Base-by-base conservation (phyloP, 2,329 filamentous ascomycete genomes). In the Alternaria ventricosa region DNA sequence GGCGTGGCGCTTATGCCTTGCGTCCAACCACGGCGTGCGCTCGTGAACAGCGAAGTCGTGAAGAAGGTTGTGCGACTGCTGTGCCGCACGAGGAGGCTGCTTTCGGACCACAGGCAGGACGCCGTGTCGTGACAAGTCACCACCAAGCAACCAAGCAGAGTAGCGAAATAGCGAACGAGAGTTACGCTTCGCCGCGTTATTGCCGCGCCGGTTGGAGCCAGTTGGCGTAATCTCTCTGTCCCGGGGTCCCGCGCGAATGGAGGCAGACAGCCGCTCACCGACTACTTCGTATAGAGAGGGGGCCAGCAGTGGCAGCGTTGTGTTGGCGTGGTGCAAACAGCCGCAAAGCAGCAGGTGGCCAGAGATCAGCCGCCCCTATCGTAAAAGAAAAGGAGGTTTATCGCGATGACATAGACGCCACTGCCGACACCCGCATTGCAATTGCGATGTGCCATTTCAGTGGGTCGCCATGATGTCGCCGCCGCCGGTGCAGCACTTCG, bases 171-270 rank as follows among this genome's bases (percentile, higher is more conserved):
- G 28, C 30, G 30, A 53, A 33, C 30, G 36, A 33, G 22, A 15
- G 28, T 53, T 53, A 57, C 44, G 44, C 50, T 45, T 50, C 45
- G 50, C 63, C 50, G 55, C 50, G 45, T 45, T 59, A 54, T 59
- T 57, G 63, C 63, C 63, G 60, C 63, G 63, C 55, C 46, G 27
- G 55, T 65, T 65, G 51, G 63, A 44, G 13, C 10, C 28, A 6
- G 41, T 63, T 65, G 60, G 63, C 60, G 59, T 28, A 65, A 65
- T 65, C 43, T 65, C 43, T 59, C 46, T 44, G 60, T 28, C 33
- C 55, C 60, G 60, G 47, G 28, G 25, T 45, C 43, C 23, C 22
- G 58, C 28, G 57, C 56, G n/a, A 63, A 50, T 55, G 8, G 51
- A 47, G 25, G 53, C 33, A 54, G 23, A 28, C 27, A 36, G 41